These are phyloP conservation scores for Trichoderma semiorbis DNA, from an alignment of 2,329 filamentous ascomycete species.

Conservation along the genomic window DNA sequence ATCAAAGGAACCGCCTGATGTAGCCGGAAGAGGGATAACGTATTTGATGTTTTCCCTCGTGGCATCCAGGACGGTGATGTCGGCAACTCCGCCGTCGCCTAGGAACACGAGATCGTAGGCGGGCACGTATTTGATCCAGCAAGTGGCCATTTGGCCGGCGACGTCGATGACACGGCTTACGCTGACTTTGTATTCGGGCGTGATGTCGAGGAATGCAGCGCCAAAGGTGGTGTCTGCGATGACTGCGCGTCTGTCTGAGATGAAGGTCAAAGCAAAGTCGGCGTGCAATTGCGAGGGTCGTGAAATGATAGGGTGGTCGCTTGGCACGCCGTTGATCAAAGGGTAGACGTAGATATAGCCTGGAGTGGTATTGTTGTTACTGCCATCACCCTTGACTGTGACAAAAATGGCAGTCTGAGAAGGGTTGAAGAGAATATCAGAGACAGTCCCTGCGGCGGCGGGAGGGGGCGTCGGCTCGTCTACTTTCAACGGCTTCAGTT, in stretches of 20 bases:
- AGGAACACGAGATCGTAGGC: background rate
- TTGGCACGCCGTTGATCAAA: background rate
- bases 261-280: background rate
- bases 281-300: background rate
- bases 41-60: background rate
- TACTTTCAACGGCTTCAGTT: background rate
- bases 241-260: background rate
- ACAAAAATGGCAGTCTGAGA: background rate
- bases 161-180: background rate
- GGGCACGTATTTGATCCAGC: background rate
- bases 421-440: background rate
- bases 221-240: background rate
- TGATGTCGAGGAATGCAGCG: background rate
- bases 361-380: background rate
- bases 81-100: background rate
- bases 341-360: background rate
- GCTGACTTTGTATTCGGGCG: background rate
- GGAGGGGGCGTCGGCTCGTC: background rate
- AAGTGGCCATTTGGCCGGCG: background rate
- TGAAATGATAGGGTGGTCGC: background rate
- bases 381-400: background rate
- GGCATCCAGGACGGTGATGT: background rate
- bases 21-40: background rate
- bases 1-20: background rate
- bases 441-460: background rate